Base-by-base conservation (phyloP, 2,329 filamentous ascomycete genomes). In the Didymella segeticola region DNA sequence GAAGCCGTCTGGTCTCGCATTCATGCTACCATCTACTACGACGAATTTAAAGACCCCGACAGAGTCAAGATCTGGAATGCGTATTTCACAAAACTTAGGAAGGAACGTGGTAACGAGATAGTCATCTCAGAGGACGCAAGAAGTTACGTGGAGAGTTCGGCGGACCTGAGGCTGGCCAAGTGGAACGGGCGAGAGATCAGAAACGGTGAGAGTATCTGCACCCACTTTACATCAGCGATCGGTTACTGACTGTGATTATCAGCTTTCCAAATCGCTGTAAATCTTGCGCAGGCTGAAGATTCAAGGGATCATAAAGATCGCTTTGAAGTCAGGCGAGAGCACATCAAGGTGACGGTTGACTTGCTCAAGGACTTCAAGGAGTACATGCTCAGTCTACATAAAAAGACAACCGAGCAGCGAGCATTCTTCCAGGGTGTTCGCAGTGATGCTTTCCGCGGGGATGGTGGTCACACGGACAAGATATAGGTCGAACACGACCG, bases 1-100 rank as follows among this genome's bases (percentile, higher is more conserved):
- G 89, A 93, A 56, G 91, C 91, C 0, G 95, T 96, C 79, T 89
- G 93, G 67, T 90, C 87, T 4, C 85, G 91, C 23, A 93, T 95
- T 61, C 90, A 96, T 72, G 86, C 96, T 57, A 89, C 90, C 0
- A 77, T 96, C 12, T 83, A 89, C 29, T 96, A 96, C 31, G 55
- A 53, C 2, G 47, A 53, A 3, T 63, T 69, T 26, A 38, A 19
- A 0, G 15, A 25, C n/a, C 34, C 41, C 23, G 29, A 38, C 10
- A 34, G 66, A 12, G 29, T 25, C 8, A 31, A 61, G 19, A 54
- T 67, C 4, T 69, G 66, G 64, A 37, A 62, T 8, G 41, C 47
- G 2, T 68, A 68, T 29, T 59, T 67, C 41, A 39, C 25, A 6
- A 27, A 27, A 11, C 25, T 27, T 6, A 11, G 11, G 25, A 27